Percentiles rank a stretch among this genome's conserved stretches.
Conservation (phyloP, 352 stramenopile genomes). For the Phytophthora agathidicida region DNA sequence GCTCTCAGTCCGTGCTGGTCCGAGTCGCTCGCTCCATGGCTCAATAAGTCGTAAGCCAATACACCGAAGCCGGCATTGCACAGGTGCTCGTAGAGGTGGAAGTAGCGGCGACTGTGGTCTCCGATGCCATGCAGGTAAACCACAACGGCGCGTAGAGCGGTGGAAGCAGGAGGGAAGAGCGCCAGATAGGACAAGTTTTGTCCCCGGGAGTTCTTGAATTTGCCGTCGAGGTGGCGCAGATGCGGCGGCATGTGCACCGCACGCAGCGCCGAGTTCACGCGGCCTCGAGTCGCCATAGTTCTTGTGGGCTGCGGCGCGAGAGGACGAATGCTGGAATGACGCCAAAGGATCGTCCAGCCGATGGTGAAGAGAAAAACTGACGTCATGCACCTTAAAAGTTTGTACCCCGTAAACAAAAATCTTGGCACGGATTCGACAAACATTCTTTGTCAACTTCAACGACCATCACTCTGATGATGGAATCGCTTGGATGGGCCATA, state of each 20-base stretch:
- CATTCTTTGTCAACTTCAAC: no score
- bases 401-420: not conserved
- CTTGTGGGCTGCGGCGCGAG: not conserved
- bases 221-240: slow-evolving; percentile 40
- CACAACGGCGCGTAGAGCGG: slow-evolving; percentile 44
- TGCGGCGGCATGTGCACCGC: slow-evolving; percentile 44
- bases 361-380: slow-evolving; percentile 8
- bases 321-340: slow-evolving; percentile 13
- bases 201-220: slow-evolving; percentile 44
- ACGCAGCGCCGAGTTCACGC: slow-evolving; percentile 32
- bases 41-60: slow-evolving; percentile 53
- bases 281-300: slow-evolving; percentile 19
- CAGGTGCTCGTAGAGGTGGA: slow-evolving; percentile 48
- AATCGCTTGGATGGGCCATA: no score
- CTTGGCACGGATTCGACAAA: no score
- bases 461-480: no score
- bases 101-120: slow-evolving; percentile 53
- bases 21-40: slow-evolving; percentile 50
- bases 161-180: slow-evolving; percentile 32
- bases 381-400: slow-evolving; percentile 9
- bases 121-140: slow-evolving; percentile 59
- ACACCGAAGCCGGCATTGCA: slow-evolving; percentile 48
- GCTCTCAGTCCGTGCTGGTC: slow-evolving; percentile 36
- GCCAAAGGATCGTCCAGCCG: no score
- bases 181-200: slow-evolving; percentile 50